phyloP scores from a whole-genome alignment of 2,329 filamentous ascomycete genomes.

The Fusarium gaditjirri region DNA sequence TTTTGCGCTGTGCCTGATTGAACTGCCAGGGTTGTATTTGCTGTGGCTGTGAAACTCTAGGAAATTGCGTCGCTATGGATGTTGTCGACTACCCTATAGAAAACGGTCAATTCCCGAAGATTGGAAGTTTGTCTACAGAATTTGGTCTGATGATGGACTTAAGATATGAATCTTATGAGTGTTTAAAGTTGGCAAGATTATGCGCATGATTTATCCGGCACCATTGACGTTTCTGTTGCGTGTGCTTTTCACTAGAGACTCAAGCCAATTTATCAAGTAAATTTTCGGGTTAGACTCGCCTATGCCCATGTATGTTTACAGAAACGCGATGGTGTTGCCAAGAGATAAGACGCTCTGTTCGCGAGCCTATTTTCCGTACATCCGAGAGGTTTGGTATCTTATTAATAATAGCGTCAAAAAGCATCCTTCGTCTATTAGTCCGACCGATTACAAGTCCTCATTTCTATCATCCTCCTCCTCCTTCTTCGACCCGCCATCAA shows the following conservation, averaged over 20 bases:
- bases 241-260: accelerated
- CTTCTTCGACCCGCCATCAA: slow-evolving; percentile 50
- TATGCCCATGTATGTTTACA: accelerated
- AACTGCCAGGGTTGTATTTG: background rate
- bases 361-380: background rate
- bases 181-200: accelerated
- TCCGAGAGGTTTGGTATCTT: background rate
- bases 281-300: accelerated
- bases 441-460: slow-evolving; percentile 17
- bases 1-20: background rate
- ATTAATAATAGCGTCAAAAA: background rate
- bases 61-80: background rate
- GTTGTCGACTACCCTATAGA: background rate
- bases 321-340: accelerated
- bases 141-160: accelerated
- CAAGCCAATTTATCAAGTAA: accelerated
- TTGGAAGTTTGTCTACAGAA: accelerated
- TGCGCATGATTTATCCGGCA: accelerated
- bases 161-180: accelerated
- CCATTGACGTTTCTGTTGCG: accelerated
- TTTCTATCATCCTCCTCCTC: slow-evolving; percentile 16
- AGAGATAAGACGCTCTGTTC: background rate
- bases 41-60: background rate
- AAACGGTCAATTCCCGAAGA: background rate
- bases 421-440: background rate